phyloP scores from a whole-genome alignment of 805 yeast species.

The Candida multigemmis region DNA sequence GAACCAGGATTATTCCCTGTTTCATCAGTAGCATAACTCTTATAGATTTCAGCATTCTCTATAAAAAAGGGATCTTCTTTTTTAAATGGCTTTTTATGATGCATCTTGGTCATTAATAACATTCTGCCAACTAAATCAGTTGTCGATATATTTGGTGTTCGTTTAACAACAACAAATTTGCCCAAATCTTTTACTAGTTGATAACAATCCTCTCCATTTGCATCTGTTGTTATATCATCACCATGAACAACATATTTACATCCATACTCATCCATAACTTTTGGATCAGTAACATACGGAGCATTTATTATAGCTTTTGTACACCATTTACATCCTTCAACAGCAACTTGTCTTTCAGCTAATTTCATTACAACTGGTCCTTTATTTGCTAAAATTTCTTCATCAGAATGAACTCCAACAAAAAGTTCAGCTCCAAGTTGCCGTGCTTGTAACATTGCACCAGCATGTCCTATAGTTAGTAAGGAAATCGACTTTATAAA shows the following conservation, averaged over 20 bases:
- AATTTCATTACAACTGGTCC: conserved; percentile 92
- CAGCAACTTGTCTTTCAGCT: conserved; percentile 75
- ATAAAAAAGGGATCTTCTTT: too few species aligned
- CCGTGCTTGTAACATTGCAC: conserved; percentile 91
- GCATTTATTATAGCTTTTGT: conserved; percentile 64
- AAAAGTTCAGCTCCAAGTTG: conserved; percentile 65
- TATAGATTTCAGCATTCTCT: conserved; percentile 34
- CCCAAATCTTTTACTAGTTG: conserved; percentile 74
- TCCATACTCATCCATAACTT: conserved; percentile 59
- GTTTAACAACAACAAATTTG: conserved; percentile 81
- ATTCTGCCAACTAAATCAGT: conserved; percentile 91
- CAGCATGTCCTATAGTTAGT: conserved; percentile 60
- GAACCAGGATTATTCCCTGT: conserved; percentile 54
- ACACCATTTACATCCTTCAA: conserved; percentile 86
- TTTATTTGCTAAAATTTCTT: conserved; percentile 71
- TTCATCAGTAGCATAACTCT: conserved; percentile 49
- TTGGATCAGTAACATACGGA: conserved; percentile 89
- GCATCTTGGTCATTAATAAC: conserved; percentile 51
- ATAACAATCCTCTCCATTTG: conserved; percentile 91
- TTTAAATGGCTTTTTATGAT: conserved; percentile 35
- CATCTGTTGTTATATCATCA: conserved; percentile 95
- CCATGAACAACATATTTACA: conserved; percentile 97
- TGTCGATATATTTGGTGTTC: conserved; percentile 91
- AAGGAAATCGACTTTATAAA: conserved; percentile 1
- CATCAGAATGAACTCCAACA: conserved; percentile 92